Percentiles rank a stretch among this genome's conserved stretches.
Conservation (phyloP, 1,284 basidiomycete species). For the Rhodotorula sp. region DNA sequence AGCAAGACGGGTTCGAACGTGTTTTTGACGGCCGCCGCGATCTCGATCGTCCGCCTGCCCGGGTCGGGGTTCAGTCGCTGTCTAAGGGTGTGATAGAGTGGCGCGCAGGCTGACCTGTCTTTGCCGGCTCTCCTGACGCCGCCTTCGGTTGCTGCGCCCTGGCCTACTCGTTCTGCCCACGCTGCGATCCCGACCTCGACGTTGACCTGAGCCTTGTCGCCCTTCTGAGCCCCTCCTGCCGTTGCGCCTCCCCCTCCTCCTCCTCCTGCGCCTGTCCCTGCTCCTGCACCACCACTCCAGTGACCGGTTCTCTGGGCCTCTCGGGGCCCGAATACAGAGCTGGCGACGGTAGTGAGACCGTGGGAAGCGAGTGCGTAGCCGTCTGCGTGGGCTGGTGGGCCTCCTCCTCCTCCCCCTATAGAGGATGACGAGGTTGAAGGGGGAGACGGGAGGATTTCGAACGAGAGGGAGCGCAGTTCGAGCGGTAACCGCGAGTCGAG, state of each 20-base stretch:
- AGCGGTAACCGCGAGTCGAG: conserved; percentile 87
- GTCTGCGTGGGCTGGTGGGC: conserved; percentile 50
- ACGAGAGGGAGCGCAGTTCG: conserved; percentile 79
- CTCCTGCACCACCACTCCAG: conserved; percentile 1
- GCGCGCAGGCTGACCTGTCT: conserved; percentile 70
- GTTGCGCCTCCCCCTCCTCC: conserved; percentile 64
- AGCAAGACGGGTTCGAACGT: conserved; percentile 96
- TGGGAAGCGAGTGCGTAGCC: conserved; percentile 81
- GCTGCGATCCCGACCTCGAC: conserved; percentile 81
- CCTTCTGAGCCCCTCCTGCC: conserved; percentile 45
- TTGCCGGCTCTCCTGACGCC: conserved; percentile 62
- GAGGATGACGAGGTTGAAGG: conserved; percentile 11
- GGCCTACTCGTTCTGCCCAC: conserved; percentile 56
- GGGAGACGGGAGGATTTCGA: conserved; percentile 66
- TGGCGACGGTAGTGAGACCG: conserved; percentile 83
- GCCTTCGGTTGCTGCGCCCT: conserved; percentile 65
- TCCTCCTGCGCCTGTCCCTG: conserved; percentile 49
- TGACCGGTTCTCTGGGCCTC: conserved; percentile 61
- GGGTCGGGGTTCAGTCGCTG: conserved; percentile 10
- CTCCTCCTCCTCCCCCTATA: background rate
- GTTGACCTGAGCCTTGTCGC: conserved; percentile 71
- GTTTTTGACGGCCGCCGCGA: conserved; percentile 80
- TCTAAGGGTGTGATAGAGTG: background rate
- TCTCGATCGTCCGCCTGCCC: conserved; percentile 78
- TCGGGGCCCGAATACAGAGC: conserved; percentile 85